phyloP scores from a whole-genome alignment of 768 basidiomycete species.

The Hygrocybe punicea region DNA sequence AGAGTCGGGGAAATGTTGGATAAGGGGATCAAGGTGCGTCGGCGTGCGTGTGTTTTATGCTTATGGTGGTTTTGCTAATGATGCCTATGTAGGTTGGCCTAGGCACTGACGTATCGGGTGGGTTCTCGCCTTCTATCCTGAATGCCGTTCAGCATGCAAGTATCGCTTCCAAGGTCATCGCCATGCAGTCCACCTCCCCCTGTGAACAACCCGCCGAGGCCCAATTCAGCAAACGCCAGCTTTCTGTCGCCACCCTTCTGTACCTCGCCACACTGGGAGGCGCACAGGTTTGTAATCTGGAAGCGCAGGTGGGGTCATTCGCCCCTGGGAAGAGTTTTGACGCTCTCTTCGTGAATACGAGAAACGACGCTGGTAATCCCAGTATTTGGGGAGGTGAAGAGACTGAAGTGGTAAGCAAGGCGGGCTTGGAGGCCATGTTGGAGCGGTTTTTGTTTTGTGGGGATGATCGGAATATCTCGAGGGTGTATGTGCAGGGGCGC shows the following conservation, averaged over 20 bases:
- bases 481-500: constrained; percentile 81
- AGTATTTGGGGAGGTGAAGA: constrained; percentile 51
- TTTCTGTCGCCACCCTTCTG: constrained; percentile 72
- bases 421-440: constrained; percentile 53
- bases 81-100: constrained; percentile 78
- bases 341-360: constrained; percentile 69
- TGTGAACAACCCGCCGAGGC: constrained; percentile 1
- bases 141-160: constrained; percentile 70
- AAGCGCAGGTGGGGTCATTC: constrained; percentile 71
- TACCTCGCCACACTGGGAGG: constrained; percentile 93
- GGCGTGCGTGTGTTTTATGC: background rate
- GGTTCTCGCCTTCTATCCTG: constrained; percentile 78
- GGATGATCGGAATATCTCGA: constrained; percentile 77
- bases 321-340: constrained; percentile 84
- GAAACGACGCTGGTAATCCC: constrained; percentile 51
- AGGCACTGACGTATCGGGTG: constrained; percentile 93
- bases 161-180: constrained; percentile 74
- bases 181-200: constrained; percentile 40
- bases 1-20: constrained; percentile 78
- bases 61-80: background rate
- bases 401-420: constrained; percentile 12
- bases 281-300: constrained; percentile 74
- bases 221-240: constrained; percentile 54
- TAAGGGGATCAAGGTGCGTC: constrained; percentile 73
- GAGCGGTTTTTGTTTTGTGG: constrained; percentile 86